These are phyloP conservation scores for Alternaria alternata DNA, from an alignment of 2,329 filamentous ascomycete species.

Conservation along the genomic window DNA sequence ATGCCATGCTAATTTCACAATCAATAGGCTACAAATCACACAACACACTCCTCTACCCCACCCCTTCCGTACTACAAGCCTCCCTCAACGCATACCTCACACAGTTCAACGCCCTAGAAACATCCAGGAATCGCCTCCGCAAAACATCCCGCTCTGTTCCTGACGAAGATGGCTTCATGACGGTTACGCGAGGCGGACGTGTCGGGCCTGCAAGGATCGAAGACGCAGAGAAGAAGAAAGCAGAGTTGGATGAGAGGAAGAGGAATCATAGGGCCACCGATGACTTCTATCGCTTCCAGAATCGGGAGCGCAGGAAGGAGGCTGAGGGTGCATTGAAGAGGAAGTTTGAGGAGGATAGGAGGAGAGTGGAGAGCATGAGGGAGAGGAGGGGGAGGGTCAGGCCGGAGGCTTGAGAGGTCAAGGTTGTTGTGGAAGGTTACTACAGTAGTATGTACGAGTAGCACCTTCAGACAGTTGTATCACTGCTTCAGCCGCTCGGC, in stretches of 20 bases:
- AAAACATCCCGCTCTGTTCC: conserved; percentile 76
- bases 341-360: conserved; percentile 79
- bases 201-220: conserved; percentile 76
- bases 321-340: conserved; percentile 73
- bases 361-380: conserved; percentile 74
- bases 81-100: conserved; percentile 87
- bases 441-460: too few species aligned
- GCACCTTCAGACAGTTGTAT: background rate
- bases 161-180: conserved; percentile 95
- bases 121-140: conserved; percentile 70
- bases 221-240: conserved; percentile 68
- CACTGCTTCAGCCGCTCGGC: background rate
- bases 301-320: conserved; percentile 79
- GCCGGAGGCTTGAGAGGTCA: conserved; percentile 32
- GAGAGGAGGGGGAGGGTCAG: conserved; percentile 60
- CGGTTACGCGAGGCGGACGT: conserved; percentile 78
- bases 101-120: conserved; percentile 72
- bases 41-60: conserved; percentile 74
- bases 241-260: conserved; percentile 60
- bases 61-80: conserved; percentile 70
- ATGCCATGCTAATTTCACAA: conserved; percentile 24
- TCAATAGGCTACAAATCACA: conserved; percentile 67
- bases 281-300: conserved; percentile 87
- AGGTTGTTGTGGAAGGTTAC: too few species aligned
- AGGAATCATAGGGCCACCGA: conserved; percentile 65